Percentiles rank a stretch among this genome's conserved stretches.
Evolutionary conservation across 345 rosid genomes (phyloP).

Genomic region (Hevea brasiliensis): DNA sequence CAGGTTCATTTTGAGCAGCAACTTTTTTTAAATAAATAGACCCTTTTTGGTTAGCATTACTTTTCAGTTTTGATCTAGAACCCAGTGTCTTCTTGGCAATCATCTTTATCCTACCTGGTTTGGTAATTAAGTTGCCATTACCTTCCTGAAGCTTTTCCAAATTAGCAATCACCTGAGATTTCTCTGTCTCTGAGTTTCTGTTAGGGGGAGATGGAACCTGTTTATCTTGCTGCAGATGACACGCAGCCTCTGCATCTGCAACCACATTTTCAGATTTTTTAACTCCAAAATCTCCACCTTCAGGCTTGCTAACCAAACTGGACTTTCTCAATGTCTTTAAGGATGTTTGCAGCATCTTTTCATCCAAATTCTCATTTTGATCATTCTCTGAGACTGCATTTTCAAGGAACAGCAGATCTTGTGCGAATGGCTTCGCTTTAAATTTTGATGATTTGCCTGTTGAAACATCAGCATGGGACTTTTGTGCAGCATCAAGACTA

Average conservation of each 20-base stretch:
- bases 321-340: conserved; percentile 18
- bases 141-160: conserved; percentile 31
- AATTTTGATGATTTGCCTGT: conserved; percentile 22
- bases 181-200: conserved; percentile 25
- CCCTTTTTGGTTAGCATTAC: conserved; percentile 49
- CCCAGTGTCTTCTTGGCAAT: conserved; percentile 58
- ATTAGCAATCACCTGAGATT: conserved; percentile 27
- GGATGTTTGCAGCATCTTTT: conserved; percentile 23
- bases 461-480: conserved; percentile 27
- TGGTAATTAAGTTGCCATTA: conserved; percentile 29
- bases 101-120: conserved; percentile 43
- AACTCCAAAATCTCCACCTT: conserved; percentile 8
- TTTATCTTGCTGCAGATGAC: conserved; percentile 24
- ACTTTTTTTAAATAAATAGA: conserved; percentile 50
- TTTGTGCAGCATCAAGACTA: conserved; percentile 24
- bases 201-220: conserved; percentile 31
- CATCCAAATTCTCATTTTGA: conserved; percentile 18
- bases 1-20: conserved; percentile 32
- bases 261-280: conserved; percentile 12
- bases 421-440: conserved; percentile 19
- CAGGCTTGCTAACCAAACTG: conserved; percentile 17
- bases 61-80: conserved; percentile 46
- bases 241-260: conserved; percentile 20
- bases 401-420: conserved; percentile 23
- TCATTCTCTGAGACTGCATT: conserved; percentile 17